Conservation (phyloP, 1,139 yeast genomes). For the Yamadazyma triangularis region DNA sequence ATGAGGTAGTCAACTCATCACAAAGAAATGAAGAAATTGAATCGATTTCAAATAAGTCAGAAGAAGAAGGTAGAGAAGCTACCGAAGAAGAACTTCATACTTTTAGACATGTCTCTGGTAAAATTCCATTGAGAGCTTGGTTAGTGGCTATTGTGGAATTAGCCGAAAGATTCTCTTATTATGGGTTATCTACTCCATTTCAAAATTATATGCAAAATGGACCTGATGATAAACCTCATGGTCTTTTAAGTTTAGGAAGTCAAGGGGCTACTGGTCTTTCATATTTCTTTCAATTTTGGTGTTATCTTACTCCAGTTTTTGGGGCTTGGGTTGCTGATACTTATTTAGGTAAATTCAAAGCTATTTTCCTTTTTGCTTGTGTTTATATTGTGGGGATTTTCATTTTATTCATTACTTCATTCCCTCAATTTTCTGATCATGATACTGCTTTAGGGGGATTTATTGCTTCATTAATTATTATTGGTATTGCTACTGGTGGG, state of each 20-base stretch:
- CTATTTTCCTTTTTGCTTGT: slow-evolving; percentile 58
- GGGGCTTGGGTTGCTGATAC: slow-evolving; percentile 79
- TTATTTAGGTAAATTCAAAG: slow-evolving; percentile 65
- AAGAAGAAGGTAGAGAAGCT: slow-evolving; percentile 27
- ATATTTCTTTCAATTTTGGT: slow-evolving; percentile 77
- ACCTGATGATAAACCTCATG: slow-evolving; percentile 45
- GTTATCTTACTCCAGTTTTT: slow-evolving; percentile 73
- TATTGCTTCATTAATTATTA: slow-evolving; percentile 58
- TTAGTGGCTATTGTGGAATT: slow-evolving; percentile 75
- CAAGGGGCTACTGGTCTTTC: slow-evolving; percentile 72
- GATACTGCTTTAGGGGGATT: slow-evolving; percentile 48
- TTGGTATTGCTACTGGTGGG: slow-evolving; percentile 80
- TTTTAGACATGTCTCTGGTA: slow-evolving; percentile 39
- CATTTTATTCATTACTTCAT: slow-evolving; percentile 65
- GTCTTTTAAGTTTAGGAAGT: slow-evolving; percentile 59
- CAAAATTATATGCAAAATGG: slow-evolving; percentile 70
- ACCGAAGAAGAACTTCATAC: slow-evolving; percentile 36
- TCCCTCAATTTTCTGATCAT: slow-evolving; percentile 54
- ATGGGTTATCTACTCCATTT: slow-evolving; percentile 73
- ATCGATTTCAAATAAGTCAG: not conserved
- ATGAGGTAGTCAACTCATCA: no score
- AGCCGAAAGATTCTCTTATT: slow-evolving; percentile 81
- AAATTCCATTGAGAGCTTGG: slow-evolving; percentile 51
- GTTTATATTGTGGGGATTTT: slow-evolving; percentile 61
- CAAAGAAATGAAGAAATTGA: not conserved